These are phyloP conservation scores for Cyathus striatus DNA, from an alignment of 768 basidiomycete species.

Conservation along the genomic window DNA sequence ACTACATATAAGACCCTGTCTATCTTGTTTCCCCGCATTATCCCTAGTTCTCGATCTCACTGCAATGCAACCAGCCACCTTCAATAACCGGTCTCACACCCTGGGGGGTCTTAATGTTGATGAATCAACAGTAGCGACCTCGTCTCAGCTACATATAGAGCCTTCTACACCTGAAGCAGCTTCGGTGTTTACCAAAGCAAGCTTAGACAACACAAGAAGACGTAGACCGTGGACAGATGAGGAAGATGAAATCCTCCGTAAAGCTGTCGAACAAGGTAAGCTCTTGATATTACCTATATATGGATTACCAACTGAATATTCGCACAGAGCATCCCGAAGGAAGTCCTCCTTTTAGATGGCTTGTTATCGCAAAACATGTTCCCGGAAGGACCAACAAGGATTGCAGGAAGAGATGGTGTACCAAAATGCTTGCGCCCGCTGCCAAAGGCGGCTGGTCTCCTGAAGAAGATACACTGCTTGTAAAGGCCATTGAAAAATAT, in stretches of 20 bases:
- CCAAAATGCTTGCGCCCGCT: neutral
- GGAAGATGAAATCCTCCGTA: neutral
- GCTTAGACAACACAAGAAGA: neutral
- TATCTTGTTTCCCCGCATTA: too few species aligned
- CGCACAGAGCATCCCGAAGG: neutral
- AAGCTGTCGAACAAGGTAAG: neutral
- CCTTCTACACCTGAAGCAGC: too few species aligned
- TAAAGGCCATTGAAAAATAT: neutral
- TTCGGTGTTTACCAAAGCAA: neutral
- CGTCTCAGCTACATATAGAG: too few species aligned
- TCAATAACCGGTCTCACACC: too few species aligned
- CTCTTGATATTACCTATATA: neutral
- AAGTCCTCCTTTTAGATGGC: neutral
- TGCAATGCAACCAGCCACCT: too few species aligned
- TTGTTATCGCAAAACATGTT: neutral
- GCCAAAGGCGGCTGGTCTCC: neutral
- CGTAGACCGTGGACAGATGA: neutral
- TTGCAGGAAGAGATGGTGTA: neutral
- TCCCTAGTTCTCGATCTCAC: too few species aligned
- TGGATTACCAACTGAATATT: neutral
- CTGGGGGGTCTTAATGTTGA: too few species aligned
- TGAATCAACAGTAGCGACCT: too few species aligned
- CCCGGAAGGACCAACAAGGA: neutral
- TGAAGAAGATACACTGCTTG: neutral
- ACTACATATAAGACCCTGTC: too few species aligned